A percentile compares a stretch with the other conserved stretches of the same genome.
Conservation (phyloP, 129 eudicot genomes). For the Heracleum sosnowskyi region DNA sequence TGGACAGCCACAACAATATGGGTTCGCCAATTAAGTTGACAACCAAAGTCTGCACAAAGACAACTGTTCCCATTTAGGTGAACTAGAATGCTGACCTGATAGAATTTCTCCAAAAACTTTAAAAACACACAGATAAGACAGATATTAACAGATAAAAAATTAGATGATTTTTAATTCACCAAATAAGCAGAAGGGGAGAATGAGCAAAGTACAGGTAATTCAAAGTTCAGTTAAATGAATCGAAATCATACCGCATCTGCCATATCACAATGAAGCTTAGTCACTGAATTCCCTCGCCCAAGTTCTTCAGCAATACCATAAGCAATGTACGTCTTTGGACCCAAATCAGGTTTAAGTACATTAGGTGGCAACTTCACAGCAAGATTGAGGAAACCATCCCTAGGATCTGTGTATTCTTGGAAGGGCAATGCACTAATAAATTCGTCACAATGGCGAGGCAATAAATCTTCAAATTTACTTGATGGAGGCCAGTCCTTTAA, state of each 20-base stretch:
- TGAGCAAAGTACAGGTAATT: neutral
- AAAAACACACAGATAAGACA: neutral
- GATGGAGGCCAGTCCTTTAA: conserved; percentile 98
- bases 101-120: neutral
- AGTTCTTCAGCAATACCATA: conserved; percentile 81
- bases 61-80: no score
- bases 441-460: conserved; percentile 94
- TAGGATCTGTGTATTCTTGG: conserved; percentile 73
- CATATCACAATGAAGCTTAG: conserved; percentile 94
- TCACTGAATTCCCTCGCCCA: conserved; percentile 95
- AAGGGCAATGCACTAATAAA: conserved; percentile 79
- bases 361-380: conserved; percentile 65
- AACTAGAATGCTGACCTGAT: neutral
- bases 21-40: neutral
- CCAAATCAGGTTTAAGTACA: conserved; percentile 80
- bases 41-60: neutral
- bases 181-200: neutral
- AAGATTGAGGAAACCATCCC: conserved; percentile 72
- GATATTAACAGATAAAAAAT: neutral
- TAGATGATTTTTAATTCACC: neutral
- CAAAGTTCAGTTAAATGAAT: neutral
- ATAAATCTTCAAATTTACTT: conserved; percentile 66
- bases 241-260: conserved; percentile 80
- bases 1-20: neutral
- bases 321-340: conserved; percentile 94